Conservation (phyloP, 345 rosid species). For the Bruguiera parviflora region DNA sequence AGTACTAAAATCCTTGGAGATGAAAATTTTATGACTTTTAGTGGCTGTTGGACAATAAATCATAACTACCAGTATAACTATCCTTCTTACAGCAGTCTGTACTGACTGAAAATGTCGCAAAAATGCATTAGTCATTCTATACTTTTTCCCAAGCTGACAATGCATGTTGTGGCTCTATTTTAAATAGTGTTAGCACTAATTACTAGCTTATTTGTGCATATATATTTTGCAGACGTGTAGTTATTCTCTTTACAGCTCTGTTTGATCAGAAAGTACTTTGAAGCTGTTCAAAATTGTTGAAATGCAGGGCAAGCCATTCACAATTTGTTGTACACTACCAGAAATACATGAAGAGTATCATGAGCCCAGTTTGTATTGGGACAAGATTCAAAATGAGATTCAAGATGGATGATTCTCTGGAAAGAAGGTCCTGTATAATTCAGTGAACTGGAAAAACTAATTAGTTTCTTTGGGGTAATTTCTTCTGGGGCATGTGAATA, state of each 20-base stretch:
- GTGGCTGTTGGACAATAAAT: too few relatives aligned
- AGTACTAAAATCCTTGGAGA: too few relatives aligned
- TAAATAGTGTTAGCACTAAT: too few relatives aligned
- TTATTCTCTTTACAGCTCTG: background rate
- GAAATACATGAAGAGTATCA: conserved; percentile 65
- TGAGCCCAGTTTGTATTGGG: conserved; percentile 50
- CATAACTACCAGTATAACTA: too few relatives aligned
- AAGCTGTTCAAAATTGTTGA: conserved; percentile 16
- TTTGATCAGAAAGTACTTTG: background rate
- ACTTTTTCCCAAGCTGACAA: too few relatives aligned
- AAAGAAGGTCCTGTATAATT: conserved; percentile 51
- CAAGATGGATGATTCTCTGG: conserved; percentile 80
- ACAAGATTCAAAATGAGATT: conserved; percentile 79
- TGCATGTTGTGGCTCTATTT: too few relatives aligned
- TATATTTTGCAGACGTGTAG: background rate
- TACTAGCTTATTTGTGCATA: background rate
- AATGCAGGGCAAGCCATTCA: conserved; percentile 72
- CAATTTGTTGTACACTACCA: conserved; percentile 74
- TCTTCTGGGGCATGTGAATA: conserved; percentile 8
- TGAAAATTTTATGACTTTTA: too few relatives aligned
- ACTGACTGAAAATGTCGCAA: too few relatives aligned
- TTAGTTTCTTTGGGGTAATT: background rate
- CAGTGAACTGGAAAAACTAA: background rate
- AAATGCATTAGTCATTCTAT: too few relatives aligned
- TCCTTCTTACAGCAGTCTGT: too few relatives aligned